Evolutionary conservation across 139 green algal genomes (phyloP).

Genomic region (Pedinophyceae sp.): DNA sequence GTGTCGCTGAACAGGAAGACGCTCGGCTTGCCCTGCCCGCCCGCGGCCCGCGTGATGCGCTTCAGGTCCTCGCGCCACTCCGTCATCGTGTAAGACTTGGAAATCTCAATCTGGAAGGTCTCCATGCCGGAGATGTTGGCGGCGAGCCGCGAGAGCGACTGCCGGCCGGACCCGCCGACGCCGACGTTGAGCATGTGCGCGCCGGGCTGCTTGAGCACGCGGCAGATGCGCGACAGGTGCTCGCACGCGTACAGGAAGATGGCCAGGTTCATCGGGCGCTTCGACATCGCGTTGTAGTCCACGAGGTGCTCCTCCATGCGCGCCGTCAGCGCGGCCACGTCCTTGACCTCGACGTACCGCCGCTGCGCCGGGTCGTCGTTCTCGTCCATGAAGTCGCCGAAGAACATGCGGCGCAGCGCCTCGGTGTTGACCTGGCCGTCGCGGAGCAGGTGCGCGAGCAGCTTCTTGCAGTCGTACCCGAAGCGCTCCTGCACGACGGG

Average conservation of each 20-base stretch:
- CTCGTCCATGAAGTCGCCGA: slow-evolving; percentile 24
- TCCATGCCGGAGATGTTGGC: slow-evolving; percentile 42
- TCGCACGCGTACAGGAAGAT: slow-evolving; percentile 29
- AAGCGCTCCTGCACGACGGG: slow-evolving; percentile 9
- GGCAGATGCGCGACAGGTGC: slow-evolving; percentile 24
- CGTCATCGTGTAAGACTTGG: slow-evolving; percentile 4
- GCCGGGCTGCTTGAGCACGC: slow-evolving; percentile 24
- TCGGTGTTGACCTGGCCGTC: slow-evolving; percentile 13
- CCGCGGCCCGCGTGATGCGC: slow-evolving; percentile 8
- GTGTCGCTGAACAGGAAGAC: slow-evolving; percentile 31
- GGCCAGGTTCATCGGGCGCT: slow-evolving; percentile 24
- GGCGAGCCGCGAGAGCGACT: slow-evolving; percentile 29
- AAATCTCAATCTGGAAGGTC: slow-evolving; percentile 28
- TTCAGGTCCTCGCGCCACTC: slow-evolving; percentile 23
- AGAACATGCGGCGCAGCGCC: slow-evolving; percentile 13
- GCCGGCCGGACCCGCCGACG: slow-evolving; percentile 37
- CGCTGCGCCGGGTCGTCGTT: slow-evolving; percentile 10
- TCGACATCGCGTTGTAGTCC: slow-evolving; percentile 22
- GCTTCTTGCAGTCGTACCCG: slow-evolving; percentile 6
- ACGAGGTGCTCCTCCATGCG: slow-evolving; percentile 21
- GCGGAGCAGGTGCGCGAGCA: slow-evolving; percentile 1
- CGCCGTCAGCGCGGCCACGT: slow-evolving; percentile 6
- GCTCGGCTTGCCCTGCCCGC: slow-evolving; percentile 10
- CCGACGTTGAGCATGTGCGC: slow-evolving; percentile 39
- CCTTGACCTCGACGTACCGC: slow-evolving; percentile 6